Percentiles rank a stretch among this genome's conserved stretches.
These are phyloP conservation scores for Diplodia scrobiculata DNA, from an alignment of 2,329 filamentous ascomycete genomes.

Conservation along the genomic window DNA sequence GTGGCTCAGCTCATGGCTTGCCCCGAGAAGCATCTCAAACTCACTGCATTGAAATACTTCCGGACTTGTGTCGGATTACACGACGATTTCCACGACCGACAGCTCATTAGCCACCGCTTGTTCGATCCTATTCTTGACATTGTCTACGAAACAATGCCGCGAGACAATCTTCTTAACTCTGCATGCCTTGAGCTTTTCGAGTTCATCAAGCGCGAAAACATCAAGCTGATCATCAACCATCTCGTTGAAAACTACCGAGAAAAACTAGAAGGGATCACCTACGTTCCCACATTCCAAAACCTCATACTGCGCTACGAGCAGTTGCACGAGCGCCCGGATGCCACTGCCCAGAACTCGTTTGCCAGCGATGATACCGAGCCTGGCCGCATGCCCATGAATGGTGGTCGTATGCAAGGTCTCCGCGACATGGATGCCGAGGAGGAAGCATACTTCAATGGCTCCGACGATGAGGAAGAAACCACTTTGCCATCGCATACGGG, in stretches of 20 bases:
- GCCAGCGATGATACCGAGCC: constrained; percentile 69
- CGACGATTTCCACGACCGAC: constrained; percentile 87
- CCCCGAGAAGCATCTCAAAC: constrained; percentile 86
- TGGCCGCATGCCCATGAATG: constrained; percentile 53
- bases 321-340: constrained; percentile 62
- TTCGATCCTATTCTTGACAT: constrained; percentile 84
- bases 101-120: constrained; percentile 77
- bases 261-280: constrained; percentile 72
- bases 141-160: constrained; percentile 79
- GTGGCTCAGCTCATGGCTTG: constrained; percentile 80
- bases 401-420: constrained; percentile 67
- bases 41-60: constrained; percentile 92
- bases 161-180: constrained; percentile 91
- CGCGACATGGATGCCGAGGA: constrained; percentile 83
- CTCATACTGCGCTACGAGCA: constrained; percentile 78
- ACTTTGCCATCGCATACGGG: constrained; percentile 40
- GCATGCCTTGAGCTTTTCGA: constrained; percentile 94
- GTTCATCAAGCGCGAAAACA: constrained; percentile 66
- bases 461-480: constrained; percentile 75
- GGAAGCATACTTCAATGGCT: constrained; percentile 91
- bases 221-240: constrained; percentile 77
- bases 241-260: constrained; percentile 83
- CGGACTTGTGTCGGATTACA: constrained; percentile 80
- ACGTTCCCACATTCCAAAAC: constrained; percentile 80
- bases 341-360: constrained; percentile 61